Conservation (phyloP, 2,329 filamentous ascomycete species). For the Calonectria hawksworthii region DNA sequence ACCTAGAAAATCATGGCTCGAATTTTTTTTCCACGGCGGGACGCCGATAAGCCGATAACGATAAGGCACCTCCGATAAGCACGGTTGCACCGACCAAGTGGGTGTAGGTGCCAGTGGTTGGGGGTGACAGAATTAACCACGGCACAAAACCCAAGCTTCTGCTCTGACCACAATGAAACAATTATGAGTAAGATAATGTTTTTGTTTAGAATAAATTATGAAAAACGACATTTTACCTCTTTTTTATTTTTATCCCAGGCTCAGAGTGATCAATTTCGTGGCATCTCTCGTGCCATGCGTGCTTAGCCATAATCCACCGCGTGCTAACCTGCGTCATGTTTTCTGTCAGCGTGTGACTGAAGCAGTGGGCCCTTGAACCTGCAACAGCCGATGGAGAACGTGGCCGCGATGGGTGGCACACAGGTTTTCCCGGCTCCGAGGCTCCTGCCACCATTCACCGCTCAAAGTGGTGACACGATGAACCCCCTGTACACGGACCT, state of each 20-base stretch:
- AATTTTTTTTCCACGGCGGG: constrained; percentile 52
- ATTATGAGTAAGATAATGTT: background rate
- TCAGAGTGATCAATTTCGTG: background rate
- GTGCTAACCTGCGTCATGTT: background rate
- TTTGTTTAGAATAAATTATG: background rate
- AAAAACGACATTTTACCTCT: background rate
- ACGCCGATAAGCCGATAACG: constrained; percentile 42
- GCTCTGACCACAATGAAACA: background rate
- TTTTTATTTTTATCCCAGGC: background rate
- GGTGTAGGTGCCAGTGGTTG: constrained; percentile 32
- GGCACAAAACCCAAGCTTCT: background rate
- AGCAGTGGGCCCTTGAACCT: background rate
- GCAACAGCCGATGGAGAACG: background rate
- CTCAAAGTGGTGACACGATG: background rate
- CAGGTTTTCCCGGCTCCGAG: constrained; percentile 35
- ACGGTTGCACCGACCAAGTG: background rate
- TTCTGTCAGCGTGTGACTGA: background rate
- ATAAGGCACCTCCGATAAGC: constrained; percentile 8
- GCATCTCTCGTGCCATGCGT: background rate
- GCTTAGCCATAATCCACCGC: background rate
- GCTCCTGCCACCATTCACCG: constrained; percentile 11
- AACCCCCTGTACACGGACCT: background rate
- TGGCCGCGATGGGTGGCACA: constrained; percentile 18
- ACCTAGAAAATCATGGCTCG: constrained; percentile 36
- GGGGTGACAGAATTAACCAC: constrained; percentile 20